These are phyloP conservation scores for Diplosphaera chodatii DNA, from an alignment of 139 green algal species.

Conservation along the genomic window DNA sequence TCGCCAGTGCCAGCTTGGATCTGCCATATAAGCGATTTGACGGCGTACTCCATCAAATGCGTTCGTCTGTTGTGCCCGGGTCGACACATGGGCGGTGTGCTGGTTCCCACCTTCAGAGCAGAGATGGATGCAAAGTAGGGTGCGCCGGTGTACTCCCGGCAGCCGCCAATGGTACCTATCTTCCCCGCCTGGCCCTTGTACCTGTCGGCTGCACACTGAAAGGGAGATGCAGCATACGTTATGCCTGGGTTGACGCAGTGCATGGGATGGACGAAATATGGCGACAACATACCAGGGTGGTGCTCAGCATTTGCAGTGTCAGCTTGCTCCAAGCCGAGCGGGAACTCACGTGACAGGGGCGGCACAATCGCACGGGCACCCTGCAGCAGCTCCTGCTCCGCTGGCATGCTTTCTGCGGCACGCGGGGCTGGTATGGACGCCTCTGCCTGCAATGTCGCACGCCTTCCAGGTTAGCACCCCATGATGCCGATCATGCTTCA, in stretches of 20 bases:
- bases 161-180: constrained; percentile 89
- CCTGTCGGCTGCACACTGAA: constrained; percentile 29
- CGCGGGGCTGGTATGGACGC: neutral
- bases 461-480: too few species aligned
- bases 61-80: neutral
- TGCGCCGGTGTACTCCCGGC: constrained; percentile 89
- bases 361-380: neutral
- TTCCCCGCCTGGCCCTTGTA: constrained; percentile 89
- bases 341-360: neutral
- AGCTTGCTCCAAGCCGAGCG: too few species aligned
- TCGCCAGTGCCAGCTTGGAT: too few species aligned
- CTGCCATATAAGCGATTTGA: too few species aligned
- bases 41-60: too few species aligned
- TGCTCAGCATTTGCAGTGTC: neutral
- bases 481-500: too few species aligned
- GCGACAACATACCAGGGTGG: neutral
- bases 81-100: neutral
- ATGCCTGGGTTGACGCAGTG: neutral
- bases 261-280: neutral
- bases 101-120: constrained; percentile 52
- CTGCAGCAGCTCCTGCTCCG: neutral
- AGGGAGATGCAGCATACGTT: neutral
- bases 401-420: neutral
- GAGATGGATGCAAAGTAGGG: constrained; percentile 90
- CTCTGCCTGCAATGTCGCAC: neutral